Conservation (phyloP, 2,329 filamentous ascomycete species). For the Venturia nashicola region DNA sequence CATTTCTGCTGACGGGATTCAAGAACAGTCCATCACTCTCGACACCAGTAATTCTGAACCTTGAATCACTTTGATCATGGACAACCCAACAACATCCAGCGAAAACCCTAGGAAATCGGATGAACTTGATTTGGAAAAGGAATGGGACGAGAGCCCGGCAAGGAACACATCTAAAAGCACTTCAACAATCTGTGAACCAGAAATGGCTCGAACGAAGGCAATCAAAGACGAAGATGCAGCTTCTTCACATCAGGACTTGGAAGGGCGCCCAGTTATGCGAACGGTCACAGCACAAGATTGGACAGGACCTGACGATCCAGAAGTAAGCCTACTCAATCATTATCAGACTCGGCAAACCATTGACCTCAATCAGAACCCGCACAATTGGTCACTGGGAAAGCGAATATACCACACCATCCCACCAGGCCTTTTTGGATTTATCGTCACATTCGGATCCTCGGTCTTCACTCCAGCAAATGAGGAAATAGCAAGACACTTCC, state of each 20-base stretch:
- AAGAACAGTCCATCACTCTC: no score
- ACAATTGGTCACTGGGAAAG: conserved; percentile 10
- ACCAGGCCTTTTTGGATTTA: conserved; percentile 9
- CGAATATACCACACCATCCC: conserved; percentile 9
- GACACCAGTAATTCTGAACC: background rate
- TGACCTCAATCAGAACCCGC: conserved; percentile 5
- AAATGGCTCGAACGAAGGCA: background rate
- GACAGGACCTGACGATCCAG: conserved; percentile 9
- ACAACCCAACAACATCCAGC: background rate
- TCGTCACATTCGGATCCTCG: conserved; percentile 11
- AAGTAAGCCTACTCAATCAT: background rate
- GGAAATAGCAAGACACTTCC: conserved; percentile 13
- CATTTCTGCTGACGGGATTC: background rate
- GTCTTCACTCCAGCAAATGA: conserved; percentile 10
- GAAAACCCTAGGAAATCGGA: background rate
- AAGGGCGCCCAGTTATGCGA: background rate
- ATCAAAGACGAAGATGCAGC: background rate
- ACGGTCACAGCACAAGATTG: conserved; percentile 10
- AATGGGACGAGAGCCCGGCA: background rate
- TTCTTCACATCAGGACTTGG: background rate
- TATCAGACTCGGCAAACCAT: background rate
- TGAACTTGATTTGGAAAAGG: background rate
- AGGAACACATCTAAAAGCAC: background rate
- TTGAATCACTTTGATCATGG: background rate
- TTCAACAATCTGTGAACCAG: background rate